Conservation (phyloP, 768 basidiomycete species). For the Auriculariales sp. region DNA sequence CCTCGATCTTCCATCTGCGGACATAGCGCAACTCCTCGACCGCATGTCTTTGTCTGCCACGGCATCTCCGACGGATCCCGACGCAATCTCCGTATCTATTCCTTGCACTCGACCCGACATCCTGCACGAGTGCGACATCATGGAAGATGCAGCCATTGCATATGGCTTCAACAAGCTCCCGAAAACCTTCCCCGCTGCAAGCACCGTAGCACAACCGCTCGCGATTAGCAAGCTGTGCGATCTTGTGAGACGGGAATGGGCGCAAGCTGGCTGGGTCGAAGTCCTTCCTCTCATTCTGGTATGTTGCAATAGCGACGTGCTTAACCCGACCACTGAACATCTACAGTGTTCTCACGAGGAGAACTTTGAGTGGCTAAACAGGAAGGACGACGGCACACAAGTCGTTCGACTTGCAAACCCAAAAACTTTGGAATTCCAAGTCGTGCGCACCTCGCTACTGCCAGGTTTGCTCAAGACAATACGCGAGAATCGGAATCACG, state of each 20-base stretch:
- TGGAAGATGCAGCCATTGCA: constrained; percentile 96
- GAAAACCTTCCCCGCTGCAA: constrained; percentile 80
- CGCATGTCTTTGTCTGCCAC: constrained; percentile 66
- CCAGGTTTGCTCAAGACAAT: constrained; percentile 94
- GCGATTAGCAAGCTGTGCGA: constrained; percentile 83
- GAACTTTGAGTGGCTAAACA: constrained; percentile 91
- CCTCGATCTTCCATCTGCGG: constrained; percentile 46
- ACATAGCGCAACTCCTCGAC: constrained; percentile 58
- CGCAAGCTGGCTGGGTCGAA: constrained; percentile 91
- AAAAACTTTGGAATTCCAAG: constrained; percentile 94
- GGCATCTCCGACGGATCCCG: constrained; percentile 34
- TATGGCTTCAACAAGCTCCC: constrained; percentile 97
- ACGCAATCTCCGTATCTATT: constrained; percentile 61
- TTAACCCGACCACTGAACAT: not conserved
- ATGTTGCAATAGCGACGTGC: constrained; percentile 14
- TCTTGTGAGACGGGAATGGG: constrained; percentile 80
- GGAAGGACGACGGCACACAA: constrained; percentile 59
- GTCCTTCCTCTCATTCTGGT: constrained; percentile 89
- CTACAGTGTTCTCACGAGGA: constrained; percentile 92
- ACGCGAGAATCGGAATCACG: constrained; percentile 88
- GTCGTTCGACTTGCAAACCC: constrained; percentile 93
- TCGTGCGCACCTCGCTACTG: constrained; percentile 89
- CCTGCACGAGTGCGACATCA: constrained; percentile 92
- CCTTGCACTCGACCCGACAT: constrained; percentile 98
- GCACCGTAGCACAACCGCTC: constrained; percentile 86